Base-by-base conservation (phyloP, 352 stramenopile species). In the Halophytophthora batemanensis region DNA sequence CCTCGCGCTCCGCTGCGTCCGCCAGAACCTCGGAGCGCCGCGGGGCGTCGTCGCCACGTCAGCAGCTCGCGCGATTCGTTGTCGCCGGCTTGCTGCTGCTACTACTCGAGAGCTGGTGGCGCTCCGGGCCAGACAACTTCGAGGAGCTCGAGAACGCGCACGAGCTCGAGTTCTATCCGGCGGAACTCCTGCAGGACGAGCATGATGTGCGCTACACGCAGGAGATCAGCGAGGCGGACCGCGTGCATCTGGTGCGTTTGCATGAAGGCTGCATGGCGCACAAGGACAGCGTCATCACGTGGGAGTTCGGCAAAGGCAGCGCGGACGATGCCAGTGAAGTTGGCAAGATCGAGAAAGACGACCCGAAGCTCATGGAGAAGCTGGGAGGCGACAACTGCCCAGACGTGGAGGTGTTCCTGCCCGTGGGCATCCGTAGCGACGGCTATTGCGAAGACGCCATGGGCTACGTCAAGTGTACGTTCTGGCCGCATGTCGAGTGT, bases 371-470 rank as follows among this genome's bases (percentile, higher is more conserved):
- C 31, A 45, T 79, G 19, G 44, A 74, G 38, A 72, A 72, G 45
- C 61, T 88, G 28, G 45, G 50, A 31, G 25, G 25, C 33, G 49
- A 53, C 25, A 23, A 81, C 3, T 87, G 78, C 22, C 60, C 74
- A 0, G 75, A 82, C 43, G 64, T 89, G 28, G 75, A 90, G 22
- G 64, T 90, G 22, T 90, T 80, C 54, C 47, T 86, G 37, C 74
- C 79, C 3, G 41, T 45, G 7, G 59, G 51, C 4, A 70, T 90
- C 29, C 50, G 77, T 39, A 60, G 58, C 46, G 58, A 83, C 43
- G 79, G 79, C 6, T 90, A 90, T 45, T 87, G 77, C 53, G 79
- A 90, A 61, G 79, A 87, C 52, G 73, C 68, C n/a, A 68, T 82
- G 49, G 74, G 59, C n/a, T 87, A 90, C 33, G 66, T 75, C 12